These are phyloP conservation scores for Chrysanthemum lavandulifolium DNA, from an alignment of 129 eudicot genomes.

Conservation along the genomic window DNA sequence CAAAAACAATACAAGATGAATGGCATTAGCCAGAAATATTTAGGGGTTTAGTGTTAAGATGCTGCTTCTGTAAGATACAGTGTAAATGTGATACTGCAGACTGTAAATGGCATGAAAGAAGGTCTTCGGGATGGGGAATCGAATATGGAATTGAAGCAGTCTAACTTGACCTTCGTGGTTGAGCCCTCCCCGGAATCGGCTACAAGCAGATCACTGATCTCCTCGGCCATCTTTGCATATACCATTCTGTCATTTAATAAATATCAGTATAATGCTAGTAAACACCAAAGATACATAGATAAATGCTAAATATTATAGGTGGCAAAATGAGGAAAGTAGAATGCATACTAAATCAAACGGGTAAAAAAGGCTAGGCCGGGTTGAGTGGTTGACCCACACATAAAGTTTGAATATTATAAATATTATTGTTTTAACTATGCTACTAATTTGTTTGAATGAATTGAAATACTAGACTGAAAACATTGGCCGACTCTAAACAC, in stretches of 20 bases:
- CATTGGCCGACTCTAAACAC: too few species aligned
- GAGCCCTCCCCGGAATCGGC: slow-evolving; percentile 62
- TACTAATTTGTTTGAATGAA: too few species aligned
- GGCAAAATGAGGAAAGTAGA: too few species aligned
- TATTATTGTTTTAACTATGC: too few species aligned
- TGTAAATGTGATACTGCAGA: slow-evolving; percentile 76
- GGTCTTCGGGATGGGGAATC: slow-evolving; percentile 88
- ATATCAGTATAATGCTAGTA: background rate
- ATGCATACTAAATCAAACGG: background rate
- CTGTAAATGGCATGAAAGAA: slow-evolving; percentile 75
- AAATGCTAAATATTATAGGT: background rate
- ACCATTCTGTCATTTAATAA: slow-evolving; percentile 47
- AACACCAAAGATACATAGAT: background rate
- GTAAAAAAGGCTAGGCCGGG: background rate
- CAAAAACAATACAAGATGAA: slow-evolving; percentile 6
- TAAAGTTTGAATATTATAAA: too few species aligned
- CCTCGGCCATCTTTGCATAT: slow-evolving; percentile 93
- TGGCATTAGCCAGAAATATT: slow-evolving; percentile 2
- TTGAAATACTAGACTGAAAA: too few species aligned
- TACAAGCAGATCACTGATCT: slow-evolving; percentile 69
- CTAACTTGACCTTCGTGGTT: slow-evolving; percentile 60
- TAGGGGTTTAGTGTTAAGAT: slow-evolving; percentile 21
- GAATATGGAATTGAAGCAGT: slow-evolving; percentile 70
- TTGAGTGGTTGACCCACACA: background rate
- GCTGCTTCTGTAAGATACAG: slow-evolving; percentile 59